Conservation (phyloP, 75 land plant species). For the Pinus tabuliformis region DNA sequence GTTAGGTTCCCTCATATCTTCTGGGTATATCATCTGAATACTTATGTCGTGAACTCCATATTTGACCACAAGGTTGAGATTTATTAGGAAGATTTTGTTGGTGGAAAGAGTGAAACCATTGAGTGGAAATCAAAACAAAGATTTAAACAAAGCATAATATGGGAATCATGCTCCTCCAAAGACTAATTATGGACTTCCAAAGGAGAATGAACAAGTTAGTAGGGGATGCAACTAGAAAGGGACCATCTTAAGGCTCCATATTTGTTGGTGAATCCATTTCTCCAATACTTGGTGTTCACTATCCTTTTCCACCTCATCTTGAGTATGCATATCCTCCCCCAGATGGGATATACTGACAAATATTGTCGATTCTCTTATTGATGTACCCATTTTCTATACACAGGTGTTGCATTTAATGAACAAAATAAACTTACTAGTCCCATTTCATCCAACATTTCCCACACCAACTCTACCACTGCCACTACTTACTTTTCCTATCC, state of each 20-base stretch:
- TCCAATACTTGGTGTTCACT: constrained; percentile 84
- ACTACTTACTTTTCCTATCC: constrained; percentile 48
- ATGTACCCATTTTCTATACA: constrained; percentile 95
- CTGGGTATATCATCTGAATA: no score
- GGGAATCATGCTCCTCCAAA: constrained; percentile 17
- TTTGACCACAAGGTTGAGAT: constrained; percentile 84
- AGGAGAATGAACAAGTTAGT: constrained; percentile 12
- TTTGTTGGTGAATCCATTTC: constrained; percentile 75
- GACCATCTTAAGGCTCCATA: constrained; percentile 3
- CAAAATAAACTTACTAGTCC: constrained; percentile 98
- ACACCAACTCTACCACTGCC: constrained; percentile 88
- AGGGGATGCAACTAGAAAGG: constrained; percentile 2
- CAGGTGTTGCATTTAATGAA: constrained; percentile 99
- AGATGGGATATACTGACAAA: constrained; percentile 94
- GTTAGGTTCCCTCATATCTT: no score
- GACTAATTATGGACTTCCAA: constrained; percentile 12
- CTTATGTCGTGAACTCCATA: no score
- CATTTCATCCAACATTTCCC: constrained; percentile 89
- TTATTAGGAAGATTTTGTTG: constrained; percentile 71
- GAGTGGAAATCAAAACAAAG: constrained; percentile 8
- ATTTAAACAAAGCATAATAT: constrained; percentile 11
- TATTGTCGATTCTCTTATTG: constrained; percentile 92
- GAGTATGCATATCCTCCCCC: constrained; percentile 95
- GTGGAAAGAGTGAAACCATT: constrained; percentile 67
- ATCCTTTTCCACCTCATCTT: constrained; percentile 94